Percentiles rank a stretch among this genome's conserved stretches.
phyloP scores from a whole-genome alignment of 768 basidiomycete species.

The Phlebiopsis gigantea region DNA sequence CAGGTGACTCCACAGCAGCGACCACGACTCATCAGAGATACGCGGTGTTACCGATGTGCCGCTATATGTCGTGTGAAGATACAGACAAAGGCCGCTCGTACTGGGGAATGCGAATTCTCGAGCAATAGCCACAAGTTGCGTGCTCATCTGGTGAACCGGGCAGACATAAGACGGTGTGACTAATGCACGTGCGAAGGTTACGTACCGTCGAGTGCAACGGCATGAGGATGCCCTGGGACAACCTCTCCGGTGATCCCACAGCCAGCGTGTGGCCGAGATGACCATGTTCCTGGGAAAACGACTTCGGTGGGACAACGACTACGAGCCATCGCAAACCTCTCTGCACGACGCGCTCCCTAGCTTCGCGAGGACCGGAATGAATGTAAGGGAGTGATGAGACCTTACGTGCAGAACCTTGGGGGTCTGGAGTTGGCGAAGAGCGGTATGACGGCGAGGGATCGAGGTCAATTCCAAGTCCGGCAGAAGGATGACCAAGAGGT shows the following conservation, averaged over 20 bases:
- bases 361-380: constrained; percentile 24
- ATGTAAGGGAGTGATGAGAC: constrained; percentile 36
- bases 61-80: constrained; percentile 57
- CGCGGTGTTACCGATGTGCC: constrained; percentile 58
- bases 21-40: constrained; percentile 77
- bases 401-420: constrained; percentile 14
- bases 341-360: constrained; percentile 20
- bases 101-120: constrained; percentile 81
- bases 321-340: constrained; percentile 46
- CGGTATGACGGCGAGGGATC: constrained; percentile 12
- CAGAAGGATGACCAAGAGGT: constrained; percentile 6
- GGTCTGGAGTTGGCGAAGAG: constrained; percentile 11
- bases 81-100: constrained; percentile 72
- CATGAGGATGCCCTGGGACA: constrained; percentile 68
- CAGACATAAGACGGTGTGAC: neutral
- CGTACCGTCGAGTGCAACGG: constrained; percentile 69
- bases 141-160: constrained; percentile 44
- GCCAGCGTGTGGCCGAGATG: constrained; percentile 54
- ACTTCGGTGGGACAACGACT: constrained; percentile 59
- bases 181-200: neutral
- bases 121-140: constrained; percentile 73
- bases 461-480: constrained; percentile 13
- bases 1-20: constrained; percentile 60
- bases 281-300: constrained; percentile 54
- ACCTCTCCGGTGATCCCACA: constrained; percentile 51